phyloP scores from a whole-genome alignment of 2,329 filamentous ascomycete species.

The Fusarium sp. region DNA sequence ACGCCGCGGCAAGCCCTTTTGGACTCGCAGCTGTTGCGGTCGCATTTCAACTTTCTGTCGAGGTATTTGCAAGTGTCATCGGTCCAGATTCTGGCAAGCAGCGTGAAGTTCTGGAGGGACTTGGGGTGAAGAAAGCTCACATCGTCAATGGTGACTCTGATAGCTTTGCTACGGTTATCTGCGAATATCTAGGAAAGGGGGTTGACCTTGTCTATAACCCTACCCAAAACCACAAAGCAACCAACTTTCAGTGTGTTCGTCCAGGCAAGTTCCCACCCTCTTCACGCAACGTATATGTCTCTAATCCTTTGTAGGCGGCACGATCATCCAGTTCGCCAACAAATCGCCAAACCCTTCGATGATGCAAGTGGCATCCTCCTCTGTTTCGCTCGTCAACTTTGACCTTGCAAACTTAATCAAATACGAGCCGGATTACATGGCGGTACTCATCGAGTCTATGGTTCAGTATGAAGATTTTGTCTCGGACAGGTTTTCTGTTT shows the following conservation, averaged over 20 bases:
- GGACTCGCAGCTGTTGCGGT: constrained; percentile 61
- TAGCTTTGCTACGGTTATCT: constrained; percentile 52
- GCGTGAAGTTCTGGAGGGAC: constrained; percentile 52
- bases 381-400: constrained; percentile 51
- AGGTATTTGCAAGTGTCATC: constrained; percentile 59
- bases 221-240: constrained; percentile 53
- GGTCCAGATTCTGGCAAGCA: constrained; percentile 52
- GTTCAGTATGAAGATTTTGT: constrained; percentile 14
- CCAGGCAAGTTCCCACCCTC: constrained; percentile 50
- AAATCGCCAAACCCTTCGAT: constrained; percentile 38
- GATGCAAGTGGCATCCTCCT: constrained; percentile 23
- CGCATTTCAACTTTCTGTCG: constrained; percentile 54
- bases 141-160: constrained; percentile 57
- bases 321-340: constrained; percentile 51
- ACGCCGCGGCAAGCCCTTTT: constrained; percentile 58
- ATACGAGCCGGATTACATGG: constrained; percentile 52
- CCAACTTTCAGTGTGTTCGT: constrained; percentile 54
- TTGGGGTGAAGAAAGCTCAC: constrained; percentile 52
- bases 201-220: constrained; percentile 63
- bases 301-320: constrained; percentile 50
- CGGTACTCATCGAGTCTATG: constrained; percentile 47
- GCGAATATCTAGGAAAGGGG: constrained; percentile 51
- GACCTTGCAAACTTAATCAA: constrained; percentile 52
- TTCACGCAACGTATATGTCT: background rate
- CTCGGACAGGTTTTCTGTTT: constrained; percentile 2